phyloP scores from a whole-genome alignment of 2,329 filamentous ascomycete species.

The Cordyceps cateniannulata region DNA sequence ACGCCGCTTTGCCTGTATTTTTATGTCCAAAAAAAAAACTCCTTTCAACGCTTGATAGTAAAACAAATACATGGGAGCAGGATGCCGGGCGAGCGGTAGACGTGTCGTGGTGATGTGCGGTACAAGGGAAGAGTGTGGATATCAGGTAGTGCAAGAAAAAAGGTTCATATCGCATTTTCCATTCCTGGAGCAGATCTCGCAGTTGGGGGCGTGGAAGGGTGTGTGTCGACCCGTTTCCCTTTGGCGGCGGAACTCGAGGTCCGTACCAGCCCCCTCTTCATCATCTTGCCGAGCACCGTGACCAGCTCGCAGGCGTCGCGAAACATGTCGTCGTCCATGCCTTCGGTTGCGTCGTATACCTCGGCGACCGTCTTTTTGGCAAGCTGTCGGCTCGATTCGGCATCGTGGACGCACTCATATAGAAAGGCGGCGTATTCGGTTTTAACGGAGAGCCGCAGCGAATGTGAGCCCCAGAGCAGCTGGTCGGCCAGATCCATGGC shows the following conservation, averaged over 20 bases:
- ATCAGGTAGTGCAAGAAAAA: neutral
- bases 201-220: slow-evolving; percentile 20
- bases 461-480: slow-evolving; percentile 80
- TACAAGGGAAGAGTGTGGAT: neutral
- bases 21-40: slow-evolving; percentile 4
- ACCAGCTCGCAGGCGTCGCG: slow-evolving; percentile 86
- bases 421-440: slow-evolving; percentile 90
- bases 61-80: neutral
- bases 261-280: slow-evolving; percentile 60
- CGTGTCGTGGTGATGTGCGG: neutral
- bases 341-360: slow-evolving; percentile 85
- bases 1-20: neutral
- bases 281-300: slow-evolving; percentile 78
- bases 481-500: slow-evolving; percentile 68
- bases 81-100: neutral
- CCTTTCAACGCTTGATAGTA: neutral
- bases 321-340: slow-evolving; percentile 94
- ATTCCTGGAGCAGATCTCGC: neutral
- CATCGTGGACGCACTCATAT: slow-evolving; percentile 86
- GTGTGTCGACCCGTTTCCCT: slow-evolving; percentile 17
- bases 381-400: slow-evolving; percentile 65
- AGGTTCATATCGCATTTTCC: slow-evolving; percentile 5
- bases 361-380: slow-evolving; percentile 81
- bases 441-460: slow-evolving; percentile 80
- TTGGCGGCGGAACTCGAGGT: slow-evolving; percentile 12